Evolutionary conservation across 495 filamentous ascomycete species (phyloP).

Genomic region (Neurospora sp.): DNA sequence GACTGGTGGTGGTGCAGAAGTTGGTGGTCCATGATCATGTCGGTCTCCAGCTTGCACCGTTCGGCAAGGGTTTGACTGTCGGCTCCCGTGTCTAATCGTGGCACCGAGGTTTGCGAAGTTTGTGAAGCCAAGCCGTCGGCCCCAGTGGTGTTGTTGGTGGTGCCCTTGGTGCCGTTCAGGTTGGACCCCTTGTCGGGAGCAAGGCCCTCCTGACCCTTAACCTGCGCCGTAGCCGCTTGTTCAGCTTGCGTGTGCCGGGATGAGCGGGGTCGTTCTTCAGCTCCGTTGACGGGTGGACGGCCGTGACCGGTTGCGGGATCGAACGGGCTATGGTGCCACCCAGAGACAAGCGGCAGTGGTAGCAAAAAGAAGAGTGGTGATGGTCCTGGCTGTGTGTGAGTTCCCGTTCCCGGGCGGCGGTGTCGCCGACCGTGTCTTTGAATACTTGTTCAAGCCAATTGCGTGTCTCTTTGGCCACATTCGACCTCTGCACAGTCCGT

Average conservation of each 20-base stretch:
- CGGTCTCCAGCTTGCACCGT: constrained; percentile 19
- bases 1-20: constrained; percentile 14
- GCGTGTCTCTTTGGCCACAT: not conserved
- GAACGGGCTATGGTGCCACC: not conserved
- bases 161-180: not conserved
- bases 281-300: not conserved
- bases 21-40: constrained; percentile 34
- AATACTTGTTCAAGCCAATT: not conserved
- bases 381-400: not conserved
- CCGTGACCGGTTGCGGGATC: not conserved
- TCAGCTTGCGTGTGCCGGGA: not conserved
- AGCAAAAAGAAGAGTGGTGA: not conserved
- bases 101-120: constrained; percentile 10
- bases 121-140: not conserved
- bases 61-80: constrained; percentile 33
- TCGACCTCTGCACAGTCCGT: not conserved
- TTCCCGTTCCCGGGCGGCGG: not conserved
- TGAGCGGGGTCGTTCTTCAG: not conserved
- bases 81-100: constrained; percentile 31
- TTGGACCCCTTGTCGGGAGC: not conserved
- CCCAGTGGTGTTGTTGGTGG: not conserved
- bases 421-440: not conserved
- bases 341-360: not conserved
- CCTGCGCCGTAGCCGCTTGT: not conserved
- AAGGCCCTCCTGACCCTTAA: not conserved